Conservation (phyloP, 805 yeast genomes). For the Lipomyces yamadae region DNA sequence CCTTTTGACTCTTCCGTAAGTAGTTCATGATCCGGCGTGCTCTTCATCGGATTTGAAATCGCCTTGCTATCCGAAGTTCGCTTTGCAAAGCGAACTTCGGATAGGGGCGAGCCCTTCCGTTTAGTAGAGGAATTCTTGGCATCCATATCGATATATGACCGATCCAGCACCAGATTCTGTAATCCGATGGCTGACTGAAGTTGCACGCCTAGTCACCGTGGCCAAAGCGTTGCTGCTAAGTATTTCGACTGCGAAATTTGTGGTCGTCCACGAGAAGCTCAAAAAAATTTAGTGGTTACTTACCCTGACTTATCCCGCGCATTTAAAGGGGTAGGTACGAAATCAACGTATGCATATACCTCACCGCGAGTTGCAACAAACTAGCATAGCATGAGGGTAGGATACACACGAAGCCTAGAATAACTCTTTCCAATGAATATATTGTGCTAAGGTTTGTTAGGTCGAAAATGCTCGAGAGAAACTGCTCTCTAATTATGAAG, state of each 20-base stretch:
- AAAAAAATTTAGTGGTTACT: neutral
- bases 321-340: neutral
- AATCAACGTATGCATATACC: too few species aligned
- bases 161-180: neutral
- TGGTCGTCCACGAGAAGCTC: neutral
- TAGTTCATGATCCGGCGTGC: conserved; percentile 13
- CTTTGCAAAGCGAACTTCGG: conserved; percentile 13
- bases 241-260: neutral
- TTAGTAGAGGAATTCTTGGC: conserved; percentile 7
- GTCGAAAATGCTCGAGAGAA: conserved; percentile 59
- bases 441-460: conserved; percentile 40
- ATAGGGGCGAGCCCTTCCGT: conserved; percentile 19
- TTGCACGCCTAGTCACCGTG: neutral
- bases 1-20: conserved; percentile 2
- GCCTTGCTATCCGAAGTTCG: conserved; percentile 15
- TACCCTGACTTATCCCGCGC: neutral
- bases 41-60: conserved; percentile 4
- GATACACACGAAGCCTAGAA: neutral
- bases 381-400: neutral
- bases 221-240: neutral
- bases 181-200: neutral
- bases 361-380: neutral
- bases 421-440: neutral
- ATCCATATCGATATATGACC: neutral
- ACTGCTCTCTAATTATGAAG: conserved; percentile 70